These are phyloP conservation scores for Silene latifolia DNA, from an alignment of 148 eudicot genomes.

Conservation along the genomic window DNA sequence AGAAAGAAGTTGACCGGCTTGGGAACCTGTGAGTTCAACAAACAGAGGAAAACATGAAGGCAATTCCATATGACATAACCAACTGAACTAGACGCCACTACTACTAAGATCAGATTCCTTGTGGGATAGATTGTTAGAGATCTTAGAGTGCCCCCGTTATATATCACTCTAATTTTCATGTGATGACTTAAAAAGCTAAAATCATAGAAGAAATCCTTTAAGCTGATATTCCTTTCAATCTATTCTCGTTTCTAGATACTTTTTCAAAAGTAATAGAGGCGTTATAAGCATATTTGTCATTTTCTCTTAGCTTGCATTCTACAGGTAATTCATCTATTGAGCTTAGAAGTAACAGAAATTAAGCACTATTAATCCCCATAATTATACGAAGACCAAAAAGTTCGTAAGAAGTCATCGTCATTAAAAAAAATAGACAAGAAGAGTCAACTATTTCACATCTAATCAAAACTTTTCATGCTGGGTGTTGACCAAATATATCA, in stretches of 20 bases:
- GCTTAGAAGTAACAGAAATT: neutral
- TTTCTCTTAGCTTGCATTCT: neutral
- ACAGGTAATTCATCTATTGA: neutral
- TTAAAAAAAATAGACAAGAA: neutral
- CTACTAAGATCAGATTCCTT: constrained; percentile 7
- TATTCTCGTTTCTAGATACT: neutral
- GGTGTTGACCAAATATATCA: neutral
- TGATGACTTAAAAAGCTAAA: neutral
- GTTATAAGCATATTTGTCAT: no score
- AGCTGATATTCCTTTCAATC: neutral
- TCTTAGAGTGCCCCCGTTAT: neutral
- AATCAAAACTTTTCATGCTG: neutral
- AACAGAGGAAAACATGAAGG: neutral
- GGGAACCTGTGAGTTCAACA: constrained; percentile 63
- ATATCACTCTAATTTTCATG: neutral
- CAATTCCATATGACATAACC: neutral
- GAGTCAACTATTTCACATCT: constrained; percentile 1
- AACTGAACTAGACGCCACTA: neutral
- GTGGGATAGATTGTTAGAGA: neutral
- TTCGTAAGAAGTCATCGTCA: neutral
- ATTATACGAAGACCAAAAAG: neutral
- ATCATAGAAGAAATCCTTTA: no score
- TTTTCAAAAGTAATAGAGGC: neutral
- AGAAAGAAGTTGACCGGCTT: constrained; percentile 73
- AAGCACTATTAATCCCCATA: neutral